Percentiles rank a stretch among this genome's conserved stretches.
Conservation (phyloP, 768 basidiomycete genomes). For the Hirschioporus abietinus region DNA sequence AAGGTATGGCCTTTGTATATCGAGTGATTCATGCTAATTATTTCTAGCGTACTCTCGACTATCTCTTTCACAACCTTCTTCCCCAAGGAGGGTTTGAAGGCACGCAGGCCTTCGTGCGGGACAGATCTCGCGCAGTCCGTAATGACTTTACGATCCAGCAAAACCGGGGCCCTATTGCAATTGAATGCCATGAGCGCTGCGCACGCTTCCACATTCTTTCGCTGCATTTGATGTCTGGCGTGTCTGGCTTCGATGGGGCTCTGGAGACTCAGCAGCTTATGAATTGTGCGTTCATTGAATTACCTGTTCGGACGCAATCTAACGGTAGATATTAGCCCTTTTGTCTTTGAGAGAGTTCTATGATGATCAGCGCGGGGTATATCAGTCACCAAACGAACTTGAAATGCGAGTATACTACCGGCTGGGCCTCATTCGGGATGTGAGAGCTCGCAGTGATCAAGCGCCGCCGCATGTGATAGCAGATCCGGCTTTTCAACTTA, state of each 20-base stretch:
- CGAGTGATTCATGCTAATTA: constrained; percentile 2
- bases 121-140: constrained; percentile 84
- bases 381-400: constrained; percentile 77
- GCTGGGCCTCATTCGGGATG: constrained; percentile 85
- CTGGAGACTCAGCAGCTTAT: constrained; percentile 87
- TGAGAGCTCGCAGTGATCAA: constrained; percentile 67
- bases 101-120: constrained; percentile 82
- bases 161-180: constrained; percentile 66
- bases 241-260: constrained; percentile 49
- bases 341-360: constrained; percentile 93
- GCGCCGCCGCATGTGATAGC: constrained; percentile 62
- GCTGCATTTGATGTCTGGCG: constrained; percentile 60
- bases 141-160: constrained; percentile 96
- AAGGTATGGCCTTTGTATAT: constrained; percentile 41
- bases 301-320: constrained; percentile 6
- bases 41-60: constrained; percentile 76
- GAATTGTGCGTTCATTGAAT: constrained; percentile 59
- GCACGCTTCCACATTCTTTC: constrained; percentile 90
- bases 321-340: constrained; percentile 52
- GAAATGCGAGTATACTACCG: constrained; percentile 97
- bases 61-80: constrained; percentile 84
- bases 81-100: constrained; percentile 61
- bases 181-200: constrained; percentile 90
- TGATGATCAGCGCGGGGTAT: constrained; percentile 65
- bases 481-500: constrained; percentile 76